These are phyloP conservation scores for Hondaea fermentalgiana DNA, from an alignment of 108 stramenopile genomes.

Conservation along the genomic window DNA sequence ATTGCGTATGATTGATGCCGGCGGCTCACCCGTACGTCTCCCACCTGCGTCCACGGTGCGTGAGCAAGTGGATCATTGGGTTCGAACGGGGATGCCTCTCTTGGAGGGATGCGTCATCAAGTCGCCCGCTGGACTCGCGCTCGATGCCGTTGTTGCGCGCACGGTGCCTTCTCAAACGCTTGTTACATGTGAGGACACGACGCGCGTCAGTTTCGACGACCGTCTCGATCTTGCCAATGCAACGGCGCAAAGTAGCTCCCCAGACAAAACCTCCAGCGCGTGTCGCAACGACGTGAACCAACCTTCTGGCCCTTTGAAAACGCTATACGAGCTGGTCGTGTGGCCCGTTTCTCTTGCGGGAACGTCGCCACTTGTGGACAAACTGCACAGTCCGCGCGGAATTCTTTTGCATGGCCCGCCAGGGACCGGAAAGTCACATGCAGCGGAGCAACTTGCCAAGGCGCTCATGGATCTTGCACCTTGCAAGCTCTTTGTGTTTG, in stretches of 20 bases:
- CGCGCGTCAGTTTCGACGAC: conserved; percentile 2
- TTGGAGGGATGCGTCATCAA: background rate
- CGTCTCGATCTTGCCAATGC: background rate
- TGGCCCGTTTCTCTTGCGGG: background rate
- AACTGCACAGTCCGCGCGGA: conserved; percentile 28
- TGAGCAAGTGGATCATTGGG: background rate
- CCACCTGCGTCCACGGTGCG: background rate
- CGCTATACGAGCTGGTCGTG: background rate
- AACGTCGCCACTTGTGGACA: background rate
- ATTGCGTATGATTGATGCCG: background rate
- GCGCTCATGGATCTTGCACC: conserved; percentile 79
- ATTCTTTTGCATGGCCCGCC: conserved; percentile 79
- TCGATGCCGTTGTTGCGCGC: background rate
- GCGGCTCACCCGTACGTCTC: background rate
- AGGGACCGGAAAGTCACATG: conserved; percentile 79
- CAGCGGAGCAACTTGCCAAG: conserved; percentile 77
- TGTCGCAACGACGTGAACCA: background rate
- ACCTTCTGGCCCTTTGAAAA: background rate
- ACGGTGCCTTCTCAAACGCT: background rate
- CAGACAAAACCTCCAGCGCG: background rate
- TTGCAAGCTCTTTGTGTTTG: conserved; percentile 89
- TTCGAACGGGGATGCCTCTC: background rate
- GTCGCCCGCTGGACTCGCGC: background rate
- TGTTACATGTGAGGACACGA: background rate
- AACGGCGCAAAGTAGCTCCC: background rate